Evolutionary conservation across 768 basidiomycete species (phyloP).

Genomic region (Suillus occidentalis): DNA sequence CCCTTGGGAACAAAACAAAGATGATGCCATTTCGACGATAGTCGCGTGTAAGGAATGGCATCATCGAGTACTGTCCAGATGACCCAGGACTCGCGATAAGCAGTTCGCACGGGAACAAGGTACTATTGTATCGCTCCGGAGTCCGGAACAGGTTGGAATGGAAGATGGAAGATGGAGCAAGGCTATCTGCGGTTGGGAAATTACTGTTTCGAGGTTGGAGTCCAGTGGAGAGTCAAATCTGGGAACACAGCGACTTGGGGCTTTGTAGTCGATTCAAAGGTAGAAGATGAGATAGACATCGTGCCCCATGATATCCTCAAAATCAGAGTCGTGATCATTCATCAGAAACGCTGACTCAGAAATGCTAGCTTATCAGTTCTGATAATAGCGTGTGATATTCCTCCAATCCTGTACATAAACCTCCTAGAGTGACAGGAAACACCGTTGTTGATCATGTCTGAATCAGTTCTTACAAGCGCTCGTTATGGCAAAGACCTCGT

Average conservation of each 20-base stretch:
- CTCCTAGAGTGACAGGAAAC: too few species aligned
- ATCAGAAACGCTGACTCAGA: neutral
- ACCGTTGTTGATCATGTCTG: constrained; percentile 1
- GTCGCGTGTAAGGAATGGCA: neutral
- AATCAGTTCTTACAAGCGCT: constrained; percentile 43
- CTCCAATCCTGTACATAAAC: too few species aligned
- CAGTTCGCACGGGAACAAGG: neutral
- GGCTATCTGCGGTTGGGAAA: neutral
- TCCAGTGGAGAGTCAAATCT: neutral
- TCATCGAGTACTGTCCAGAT: neutral
- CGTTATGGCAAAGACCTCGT: constrained; percentile 90
- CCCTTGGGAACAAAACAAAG: neutral
- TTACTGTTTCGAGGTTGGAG: neutral
- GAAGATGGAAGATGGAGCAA: neutral
- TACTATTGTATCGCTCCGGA: neutral
- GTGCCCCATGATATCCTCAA: neutral
- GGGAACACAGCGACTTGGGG: neutral
- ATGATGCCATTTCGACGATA: constrained; percentile 1
- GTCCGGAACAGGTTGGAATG: neutral
- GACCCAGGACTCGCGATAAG: neutral
- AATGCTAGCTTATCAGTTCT: neutral
- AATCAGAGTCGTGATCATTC: neutral
- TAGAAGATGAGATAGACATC: neutral
- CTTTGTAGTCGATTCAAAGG: neutral
- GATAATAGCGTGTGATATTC: neutral